phyloP scores from a whole-genome alignment of 2,329 filamentous ascomycete species.

The Calonectria pteridis region DNA sequence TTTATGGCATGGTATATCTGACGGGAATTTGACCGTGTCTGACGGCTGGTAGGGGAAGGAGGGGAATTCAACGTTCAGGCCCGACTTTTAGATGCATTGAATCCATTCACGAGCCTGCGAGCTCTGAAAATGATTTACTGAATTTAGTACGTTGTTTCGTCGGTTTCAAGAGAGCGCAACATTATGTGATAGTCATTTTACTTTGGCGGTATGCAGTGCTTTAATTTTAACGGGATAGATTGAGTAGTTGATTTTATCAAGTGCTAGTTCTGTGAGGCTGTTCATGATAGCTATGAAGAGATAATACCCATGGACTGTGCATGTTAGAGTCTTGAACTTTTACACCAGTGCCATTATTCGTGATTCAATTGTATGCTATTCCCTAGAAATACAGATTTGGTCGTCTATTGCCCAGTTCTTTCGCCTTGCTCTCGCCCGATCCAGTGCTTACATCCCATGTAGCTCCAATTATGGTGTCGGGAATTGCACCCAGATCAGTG shows the following conservation, averaged over 20 bases:
- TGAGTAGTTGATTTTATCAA: background rate
- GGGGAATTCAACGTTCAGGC: too few species aligned
- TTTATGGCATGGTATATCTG: background rate
- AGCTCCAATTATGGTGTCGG: conserved; percentile 7
- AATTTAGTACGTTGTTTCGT: background rate
- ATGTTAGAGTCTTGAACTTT: background rate
- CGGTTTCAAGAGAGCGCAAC: background rate
- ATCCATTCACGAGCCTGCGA: background rate
- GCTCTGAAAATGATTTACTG: background rate
- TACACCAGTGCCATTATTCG: background rate
- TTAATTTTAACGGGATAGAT: background rate
- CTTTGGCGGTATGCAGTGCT: background rate
- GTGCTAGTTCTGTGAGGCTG: background rate
- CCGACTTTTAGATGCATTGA: background rate
- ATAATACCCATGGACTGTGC: background rate
- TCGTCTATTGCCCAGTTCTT: conserved; percentile 27
- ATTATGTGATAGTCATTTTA: background rate
- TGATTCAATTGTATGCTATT: background rate
- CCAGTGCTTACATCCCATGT: conserved; percentile 6
- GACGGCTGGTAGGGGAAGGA: background rate
- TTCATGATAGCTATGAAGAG: background rate
- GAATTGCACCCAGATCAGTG: background rate
- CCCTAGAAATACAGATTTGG: conserved; percentile 40
- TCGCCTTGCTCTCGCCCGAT: conserved; percentile 30
- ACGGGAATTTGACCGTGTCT: background rate